Percentiles rank a stretch among this genome's conserved stretches.
These are phyloP conservation scores for Torulaspora delbrueckii DNA, from an alignment of 805 yeast species.

Conservation along the genomic window DNA sequence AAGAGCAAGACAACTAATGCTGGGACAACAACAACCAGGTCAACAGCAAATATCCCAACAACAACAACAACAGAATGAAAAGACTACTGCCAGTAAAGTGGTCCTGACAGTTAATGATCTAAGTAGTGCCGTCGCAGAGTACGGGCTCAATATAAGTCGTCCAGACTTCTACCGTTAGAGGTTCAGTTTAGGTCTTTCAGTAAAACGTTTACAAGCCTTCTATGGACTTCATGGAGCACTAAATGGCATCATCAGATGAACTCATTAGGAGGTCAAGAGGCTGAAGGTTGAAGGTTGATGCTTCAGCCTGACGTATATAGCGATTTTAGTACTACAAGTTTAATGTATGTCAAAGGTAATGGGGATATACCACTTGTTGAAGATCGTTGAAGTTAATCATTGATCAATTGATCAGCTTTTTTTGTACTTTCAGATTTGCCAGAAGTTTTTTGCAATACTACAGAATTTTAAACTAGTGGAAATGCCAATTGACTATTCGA, in stretches of 20 bases:
- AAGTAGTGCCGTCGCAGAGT: constrained; percentile 87
- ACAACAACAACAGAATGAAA: constrained; percentile 43
- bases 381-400: no score
- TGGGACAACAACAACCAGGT: constrained; percentile 53
- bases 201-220: not conserved
- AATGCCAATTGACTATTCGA: constrained; percentile 90
- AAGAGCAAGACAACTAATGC: constrained; percentile 70
- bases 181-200: not conserved
- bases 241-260: not conserved
- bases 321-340: not conserved
- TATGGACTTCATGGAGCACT: not conserved
- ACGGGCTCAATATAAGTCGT: constrained; percentile 81
- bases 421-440: no score
- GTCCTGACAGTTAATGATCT: constrained; percentile 90
- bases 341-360: not conserved
- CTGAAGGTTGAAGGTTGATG: not conserved
- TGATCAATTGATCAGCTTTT: no score
- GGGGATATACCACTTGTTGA: not conserved
- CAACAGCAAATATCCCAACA: constrained; percentile 37
- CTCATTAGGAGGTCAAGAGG: not conserved
- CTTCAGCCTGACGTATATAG: not conserved
- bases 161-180: constrained; percentile 89
- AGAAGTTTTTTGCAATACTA: no score
- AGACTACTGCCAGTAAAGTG: constrained; percentile 55
- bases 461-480: not conserved